A percentile compares a stretch with the other conserved stretches of the same genome.
Conservation (phyloP, 106 monocot species). For the Platanthera zijinensis region DNA sequence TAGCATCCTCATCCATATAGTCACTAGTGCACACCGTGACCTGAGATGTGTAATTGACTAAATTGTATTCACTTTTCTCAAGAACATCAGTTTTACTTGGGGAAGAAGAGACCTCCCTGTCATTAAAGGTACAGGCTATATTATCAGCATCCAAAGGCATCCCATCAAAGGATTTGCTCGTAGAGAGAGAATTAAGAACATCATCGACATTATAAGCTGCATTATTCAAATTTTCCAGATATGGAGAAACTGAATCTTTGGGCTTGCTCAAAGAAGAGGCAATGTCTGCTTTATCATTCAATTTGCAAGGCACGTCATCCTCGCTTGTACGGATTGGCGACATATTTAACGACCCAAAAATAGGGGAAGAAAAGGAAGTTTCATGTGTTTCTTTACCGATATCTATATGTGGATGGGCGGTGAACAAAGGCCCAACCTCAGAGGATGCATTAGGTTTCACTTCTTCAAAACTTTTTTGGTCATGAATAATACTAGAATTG, state of each 20-base stretch:
- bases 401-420: background rate
- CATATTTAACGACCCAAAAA: background rate
- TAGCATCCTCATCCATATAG: conserved; percentile 10
- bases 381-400: background rate
- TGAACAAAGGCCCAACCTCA: conserved; percentile 7
- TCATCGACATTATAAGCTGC: conserved; percentile 7
- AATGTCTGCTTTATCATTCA: background rate
- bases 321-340: background rate
- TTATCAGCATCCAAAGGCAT: background rate
- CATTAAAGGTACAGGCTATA: conserved; percentile 10
- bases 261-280: background rate
- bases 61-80: conserved; percentile 11
- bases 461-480: conserved; percentile 11
- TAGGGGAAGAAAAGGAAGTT: background rate
- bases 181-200: conserved; percentile 5
- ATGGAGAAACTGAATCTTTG: background rate
- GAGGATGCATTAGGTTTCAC: conserved; percentile 9
- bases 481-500: background rate
- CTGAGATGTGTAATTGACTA: conserved; percentile 9
- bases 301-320: too few relatives aligned
- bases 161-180: background rate
- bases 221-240: conserved; percentile 5
- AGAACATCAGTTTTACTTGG: conserved; percentile 2
- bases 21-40: conserved; percentile 2
- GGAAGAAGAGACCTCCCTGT: background rate